Evolutionary conservation across 208 protist genomes (phyloP).

Genomic region (Strigomonas culicis): DNA sequence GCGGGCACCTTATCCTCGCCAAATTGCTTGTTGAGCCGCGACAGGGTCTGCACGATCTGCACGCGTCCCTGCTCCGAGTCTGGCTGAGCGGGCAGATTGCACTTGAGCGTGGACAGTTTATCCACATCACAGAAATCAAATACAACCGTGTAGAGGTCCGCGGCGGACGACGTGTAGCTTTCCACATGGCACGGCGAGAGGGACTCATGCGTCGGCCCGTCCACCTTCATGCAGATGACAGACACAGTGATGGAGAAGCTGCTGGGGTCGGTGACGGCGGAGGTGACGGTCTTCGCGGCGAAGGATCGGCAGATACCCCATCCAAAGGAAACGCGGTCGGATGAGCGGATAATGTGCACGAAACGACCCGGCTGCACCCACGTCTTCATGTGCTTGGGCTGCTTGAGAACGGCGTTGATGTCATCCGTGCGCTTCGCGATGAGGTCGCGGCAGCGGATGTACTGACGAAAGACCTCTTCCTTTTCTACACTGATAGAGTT

Average conservation of each 20-base stretch:
- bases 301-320: conserved; percentile 87
- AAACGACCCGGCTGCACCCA: conserved; percentile 97
- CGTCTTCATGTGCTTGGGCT: conserved; percentile 90
- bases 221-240: conserved; percentile 80
- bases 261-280: conserved; percentile 56
- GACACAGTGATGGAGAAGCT: conserved; percentile 66
- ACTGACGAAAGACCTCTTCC: conserved; percentile 84
- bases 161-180: conserved; percentile 75
- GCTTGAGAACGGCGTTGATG: conserved; percentile 58
- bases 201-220: conserved; percentile 27
- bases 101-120: conserved; percentile 65
- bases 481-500: conserved; percentile 58
- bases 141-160: conserved; percentile 79
- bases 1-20: conserved; percentile 76
- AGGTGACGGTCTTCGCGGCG: conserved; percentile 46
- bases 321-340: conserved; percentile 66
- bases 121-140: conserved; percentile 86
- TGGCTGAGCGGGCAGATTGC: conserved; percentile 71
- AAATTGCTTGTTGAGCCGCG: conserved; percentile 69
- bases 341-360: conserved; percentile 69
- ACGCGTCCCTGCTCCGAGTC: conserved; percentile 71
- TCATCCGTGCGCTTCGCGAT: conserved; percentile 68
- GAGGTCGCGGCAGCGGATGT: conserved; percentile 74
- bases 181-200: conserved; percentile 73
- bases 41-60: conserved; percentile 77